phyloP scores from a whole-genome alignment of 1,284 basidiomycete species.

The Athelia psychrophila region DNA sequence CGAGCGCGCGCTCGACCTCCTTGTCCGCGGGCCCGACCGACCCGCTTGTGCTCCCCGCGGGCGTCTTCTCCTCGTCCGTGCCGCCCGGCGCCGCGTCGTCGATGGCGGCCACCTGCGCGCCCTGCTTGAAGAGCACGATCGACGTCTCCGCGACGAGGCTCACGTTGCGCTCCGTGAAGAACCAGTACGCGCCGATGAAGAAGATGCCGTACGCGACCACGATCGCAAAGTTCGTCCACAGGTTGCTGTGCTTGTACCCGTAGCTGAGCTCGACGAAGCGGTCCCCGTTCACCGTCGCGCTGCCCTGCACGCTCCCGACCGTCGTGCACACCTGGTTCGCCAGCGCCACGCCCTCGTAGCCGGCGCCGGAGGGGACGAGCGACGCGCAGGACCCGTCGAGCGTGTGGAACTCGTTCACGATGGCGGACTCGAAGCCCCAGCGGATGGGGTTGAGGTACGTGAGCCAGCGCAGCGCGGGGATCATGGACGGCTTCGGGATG shows the following conservation, averaged over 20 bases:
- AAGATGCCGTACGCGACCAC: constrained; percentile 47
- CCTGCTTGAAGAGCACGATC: constrained; percentile 38
- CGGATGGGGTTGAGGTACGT: constrained; percentile 43
- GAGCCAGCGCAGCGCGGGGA: constrained; percentile 49
- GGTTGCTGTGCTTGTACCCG: constrained; percentile 45
- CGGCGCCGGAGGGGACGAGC: constrained; percentile 44
- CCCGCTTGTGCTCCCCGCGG: neutral
- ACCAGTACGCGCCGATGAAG: constrained; percentile 44
- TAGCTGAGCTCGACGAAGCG: constrained; percentile 51
- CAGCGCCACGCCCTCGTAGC: constrained; percentile 39
- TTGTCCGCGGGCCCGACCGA: neutral
- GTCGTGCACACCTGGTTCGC: constrained; percentile 56
- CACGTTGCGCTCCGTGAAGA: constrained; percentile 50
- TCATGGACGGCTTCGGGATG: constrained; percentile 57
- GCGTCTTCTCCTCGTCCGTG: neutral
- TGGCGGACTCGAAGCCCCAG: constrained; percentile 46
- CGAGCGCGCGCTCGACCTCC: neutral
- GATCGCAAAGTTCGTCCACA: constrained; percentile 60
- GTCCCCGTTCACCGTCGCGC: constrained; percentile 41
- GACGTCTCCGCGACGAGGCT: constrained; percentile 25
- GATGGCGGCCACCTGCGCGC: neutral
- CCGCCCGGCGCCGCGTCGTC: neutral
- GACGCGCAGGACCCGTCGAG: constrained; percentile 37
- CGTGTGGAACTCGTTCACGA: constrained; percentile 54
- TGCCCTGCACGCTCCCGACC: constrained; percentile 43